A percentile compares a stretch with the other conserved stretches of the same genome.
These are phyloP conservation scores for Wickerhamiella musiphila DNA, from an alignment of 805 yeast species.

Conservation along the genomic window DNA sequence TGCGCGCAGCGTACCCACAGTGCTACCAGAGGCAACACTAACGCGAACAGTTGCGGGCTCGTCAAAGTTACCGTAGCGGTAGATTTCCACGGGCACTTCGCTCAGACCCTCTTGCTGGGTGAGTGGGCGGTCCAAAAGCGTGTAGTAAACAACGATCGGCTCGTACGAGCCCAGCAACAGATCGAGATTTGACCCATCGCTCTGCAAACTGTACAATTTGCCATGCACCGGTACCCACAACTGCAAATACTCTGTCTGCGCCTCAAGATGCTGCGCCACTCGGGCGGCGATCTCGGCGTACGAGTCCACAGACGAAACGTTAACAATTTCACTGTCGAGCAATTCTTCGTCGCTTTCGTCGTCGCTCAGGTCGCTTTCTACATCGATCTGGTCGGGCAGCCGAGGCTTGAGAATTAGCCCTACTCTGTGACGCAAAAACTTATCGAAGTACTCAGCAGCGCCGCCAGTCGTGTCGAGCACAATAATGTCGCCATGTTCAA, in stretches of 20 bases:
- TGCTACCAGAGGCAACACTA: neutral
- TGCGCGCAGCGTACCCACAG: too few relatives aligned
- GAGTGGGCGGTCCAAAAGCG: conserved; percentile 55
- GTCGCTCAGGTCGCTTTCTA: conserved; percentile 8
- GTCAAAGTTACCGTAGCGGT: conserved; percentile 2
- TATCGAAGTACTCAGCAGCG: conserved; percentile 17
- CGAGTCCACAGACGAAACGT: conserved; percentile 47
- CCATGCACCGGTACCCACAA: conserved; percentile 29
- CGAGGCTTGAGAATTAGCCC: conserved; percentile 9
- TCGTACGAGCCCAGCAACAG: conserved; percentile 8
- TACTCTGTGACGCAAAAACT: conserved; percentile 19
- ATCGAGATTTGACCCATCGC: conserved; percentile 8
- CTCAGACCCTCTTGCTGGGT: conserved; percentile 64
- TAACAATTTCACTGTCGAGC: conserved; percentile 24
- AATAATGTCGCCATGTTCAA: conserved; percentile 23
- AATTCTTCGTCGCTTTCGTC: neutral
- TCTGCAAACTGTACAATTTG: conserved; percentile 1
- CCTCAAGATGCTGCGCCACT: conserved; percentile 36
- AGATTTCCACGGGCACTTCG: conserved; percentile 36
- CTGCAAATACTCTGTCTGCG: conserved; percentile 45
- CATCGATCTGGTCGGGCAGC: conserved; percentile 9
- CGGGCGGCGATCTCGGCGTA: conserved; percentile 45
- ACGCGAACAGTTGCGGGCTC: conserved; percentile 1
- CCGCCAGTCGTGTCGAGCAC: neutral
- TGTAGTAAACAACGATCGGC: conserved; percentile 39